These are phyloP conservation scores for Naematelia encephala DNA, from an alignment of 768 basidiomycete species.

Conservation along the genomic window DNA sequence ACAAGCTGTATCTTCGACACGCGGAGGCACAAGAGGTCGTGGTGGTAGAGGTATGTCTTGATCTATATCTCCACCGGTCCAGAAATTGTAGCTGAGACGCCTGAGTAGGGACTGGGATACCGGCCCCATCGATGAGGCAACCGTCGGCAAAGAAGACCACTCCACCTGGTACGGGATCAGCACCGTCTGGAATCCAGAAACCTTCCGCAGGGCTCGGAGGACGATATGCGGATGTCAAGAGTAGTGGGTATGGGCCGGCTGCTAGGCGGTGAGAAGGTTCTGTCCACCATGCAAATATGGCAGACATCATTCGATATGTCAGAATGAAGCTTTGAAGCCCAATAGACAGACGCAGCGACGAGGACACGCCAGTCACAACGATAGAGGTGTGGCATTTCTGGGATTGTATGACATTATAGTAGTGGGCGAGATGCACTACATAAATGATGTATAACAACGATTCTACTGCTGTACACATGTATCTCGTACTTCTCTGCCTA, in stretches of 20 bases:
- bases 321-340: no score
- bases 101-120: constrained; percentile 31
- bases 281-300: neutral
- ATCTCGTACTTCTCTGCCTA: constrained; percentile 38
- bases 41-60: constrained; percentile 11
- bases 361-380: neutral
- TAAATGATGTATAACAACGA: neutral
- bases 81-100: no score
- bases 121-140: constrained; percentile 9
- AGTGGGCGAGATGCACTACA: neutral
- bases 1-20: constrained; percentile 9
- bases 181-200: constrained; percentile 7
- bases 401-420: neutral
- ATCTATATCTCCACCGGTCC: no score
- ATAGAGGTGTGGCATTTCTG: neutral
- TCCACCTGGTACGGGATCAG: constrained; percentile 1
- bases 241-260: constrained; percentile 43
- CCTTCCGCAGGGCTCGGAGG: constrained; percentile 23
- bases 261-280: constrained; percentile 1
- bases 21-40: constrained; percentile 6
- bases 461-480: constrained; percentile 36
- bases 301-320: neutral
- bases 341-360: no score
- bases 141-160: constrained; percentile 4
- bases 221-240: constrained; percentile 38